phyloP scores from a whole-genome alignment of 2,329 filamentous ascomycete genomes.

The Monosporascus sp. region DNA sequence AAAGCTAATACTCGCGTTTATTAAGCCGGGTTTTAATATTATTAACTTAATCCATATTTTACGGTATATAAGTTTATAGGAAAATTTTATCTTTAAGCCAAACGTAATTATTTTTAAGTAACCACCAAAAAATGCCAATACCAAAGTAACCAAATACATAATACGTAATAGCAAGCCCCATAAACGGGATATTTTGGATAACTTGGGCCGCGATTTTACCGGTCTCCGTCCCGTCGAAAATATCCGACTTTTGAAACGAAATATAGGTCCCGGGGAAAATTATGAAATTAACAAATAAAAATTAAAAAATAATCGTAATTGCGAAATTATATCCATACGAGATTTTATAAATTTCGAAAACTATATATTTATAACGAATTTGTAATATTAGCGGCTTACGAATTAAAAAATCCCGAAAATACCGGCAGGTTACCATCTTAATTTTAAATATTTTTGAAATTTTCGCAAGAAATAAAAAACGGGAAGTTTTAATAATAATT shows the following conservation, averaged over 20 bases:
- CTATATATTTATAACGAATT: slow-evolving; percentile 1
- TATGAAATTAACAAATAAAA: background rate
- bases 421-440: too few species aligned
- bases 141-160: background rate
- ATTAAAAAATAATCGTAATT: background rate
- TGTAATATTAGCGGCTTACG: slow-evolving; percentile 1
- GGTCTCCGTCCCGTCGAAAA: background rate
- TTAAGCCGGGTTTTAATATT: background rate
- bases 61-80: background rate
- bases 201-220: background rate
- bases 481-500: too few species aligned
- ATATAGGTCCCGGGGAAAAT: background rate
- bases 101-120: background rate
- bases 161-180: background rate
- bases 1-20: background rate
- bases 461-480: too few species aligned
- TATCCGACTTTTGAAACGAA: background rate
- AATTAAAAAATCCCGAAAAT: too few species aligned
- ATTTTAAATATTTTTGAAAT: too few species aligned
- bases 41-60: background rate
- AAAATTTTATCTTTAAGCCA: slow-evolving; percentile 1
- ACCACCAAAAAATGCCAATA: background rate
- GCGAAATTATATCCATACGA: background rate
- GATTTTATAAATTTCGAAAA: background rate
- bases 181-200: background rate